Evolutionary conservation across 2,329 filamentous ascomycete genomes (phyloP).

Genomic region (Colletotrichum sp.): DNA sequence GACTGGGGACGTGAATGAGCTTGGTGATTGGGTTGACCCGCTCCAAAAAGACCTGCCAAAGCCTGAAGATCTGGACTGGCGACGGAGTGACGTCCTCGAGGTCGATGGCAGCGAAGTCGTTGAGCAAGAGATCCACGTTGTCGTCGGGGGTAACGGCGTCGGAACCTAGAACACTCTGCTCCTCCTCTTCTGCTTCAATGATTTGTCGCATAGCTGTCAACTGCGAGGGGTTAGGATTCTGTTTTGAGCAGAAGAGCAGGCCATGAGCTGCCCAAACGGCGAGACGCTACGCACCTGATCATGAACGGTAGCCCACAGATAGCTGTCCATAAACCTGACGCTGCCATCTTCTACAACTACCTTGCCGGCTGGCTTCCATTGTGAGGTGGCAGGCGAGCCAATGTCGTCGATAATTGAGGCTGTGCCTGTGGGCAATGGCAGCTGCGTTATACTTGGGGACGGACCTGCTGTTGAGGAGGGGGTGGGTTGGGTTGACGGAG

Average conservation of each 20-base stretch:
- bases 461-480: conserved; percentile 9
- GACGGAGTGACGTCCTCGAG: conserved; percentile 65
- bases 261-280: background rate
- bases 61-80: conserved; percentile 67
- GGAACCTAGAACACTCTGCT: conserved; percentile 52
- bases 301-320: conserved; percentile 57
- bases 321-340: conserved; percentile 62
- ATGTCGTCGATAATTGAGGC: conserved; percentile 26
- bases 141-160: conserved; percentile 57
- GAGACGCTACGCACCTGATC: conserved; percentile 52
- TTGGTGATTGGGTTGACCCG: conserved; percentile 79
- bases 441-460: conserved; percentile 12
- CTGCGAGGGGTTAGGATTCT: conserved; percentile 32
- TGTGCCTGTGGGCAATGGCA: conserved; percentile 22
- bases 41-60: conserved; percentile 79
- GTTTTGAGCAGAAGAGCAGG: background rate
- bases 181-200: conserved; percentile 55
- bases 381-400: conserved; percentile 23
- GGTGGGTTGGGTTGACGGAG: background rate
- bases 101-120: conserved; percentile 41
- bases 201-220: conserved; percentile 65
- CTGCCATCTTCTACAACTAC: conserved; percentile 60
- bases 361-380: conserved; percentile 54
- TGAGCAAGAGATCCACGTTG: conserved; percentile 55
- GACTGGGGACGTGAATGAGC: conserved; percentile 71